Base-by-base conservation (phyloP, 2,329 filamentous ascomycete species). In the Epichloe elymi region DNA sequence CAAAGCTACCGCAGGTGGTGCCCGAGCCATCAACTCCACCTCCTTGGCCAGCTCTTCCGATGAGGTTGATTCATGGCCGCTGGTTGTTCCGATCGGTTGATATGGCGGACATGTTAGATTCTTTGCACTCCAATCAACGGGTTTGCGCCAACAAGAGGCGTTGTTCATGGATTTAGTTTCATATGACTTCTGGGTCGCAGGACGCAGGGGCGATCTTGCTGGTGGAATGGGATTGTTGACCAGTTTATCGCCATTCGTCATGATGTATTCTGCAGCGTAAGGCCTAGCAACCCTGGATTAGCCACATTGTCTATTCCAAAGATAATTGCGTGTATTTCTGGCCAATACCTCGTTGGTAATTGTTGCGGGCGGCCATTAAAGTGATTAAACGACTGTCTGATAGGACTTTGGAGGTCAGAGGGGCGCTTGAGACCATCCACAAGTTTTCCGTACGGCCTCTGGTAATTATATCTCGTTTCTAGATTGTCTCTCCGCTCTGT, bases 1-100 rank as follows among this genome's bases (percentile, higher is more conserved):
- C 15, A 61, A 46, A 11, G 51, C 55, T 17, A 52, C 44, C 5
- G 46, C 20, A n/a, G 55, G 54, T 4, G 51, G 42, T 4, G 56
- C 53, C 2, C 45, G 35, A 3, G 54, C 53, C 48, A 58, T 58
- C 1, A 49, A 36, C 8, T 42, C 41, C 6, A 58, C 50, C 12
- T 52, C 46, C 26, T 37, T 23, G 20, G 42, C 39, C 8, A 51
- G 40, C 17, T 53, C 41, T 41, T 39, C 19, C 4, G 26, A 42
- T 41, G 39, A 46, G 33, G 26, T n/a, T 20, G 19, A 3, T 40
- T 49, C 47, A 30, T 36, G 35, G 19, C 26, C 17, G 2, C 39
- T 40, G 23, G 26, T 10, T 11, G 40, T 26, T n/a, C 30, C 46
- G 7, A 11, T 33, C 33, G n/a, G 30, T 23, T 14, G 39, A 3